A percentile compares a stretch with the other conserved stretches of the same genome.
Conservation (phyloP, 257 asterid genomes). For the Capsicum rhomboideum region DNA sequence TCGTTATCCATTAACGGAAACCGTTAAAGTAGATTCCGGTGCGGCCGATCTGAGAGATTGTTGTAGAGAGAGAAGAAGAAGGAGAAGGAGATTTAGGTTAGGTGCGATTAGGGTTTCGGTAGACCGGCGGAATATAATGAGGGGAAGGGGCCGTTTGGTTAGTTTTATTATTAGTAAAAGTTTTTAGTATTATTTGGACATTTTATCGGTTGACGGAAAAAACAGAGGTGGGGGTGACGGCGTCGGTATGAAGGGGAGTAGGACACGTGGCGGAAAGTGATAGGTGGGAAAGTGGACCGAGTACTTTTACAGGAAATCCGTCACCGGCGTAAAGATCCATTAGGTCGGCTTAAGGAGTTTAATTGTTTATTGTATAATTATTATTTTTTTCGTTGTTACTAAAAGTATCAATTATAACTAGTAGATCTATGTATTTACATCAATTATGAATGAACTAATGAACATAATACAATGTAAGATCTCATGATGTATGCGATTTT, state of each 20-base stretch:
- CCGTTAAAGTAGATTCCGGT: not conserved
- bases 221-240: slow-evolving; percentile 19
- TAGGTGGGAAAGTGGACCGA: not conserved
- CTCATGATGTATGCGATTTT: no score
- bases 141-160: not conserved
- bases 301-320: slow-evolving; percentile 4
- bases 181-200: not conserved
- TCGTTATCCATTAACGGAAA: slow-evolving; percentile 50
- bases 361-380: no score
- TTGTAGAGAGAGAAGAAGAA: not conserved
- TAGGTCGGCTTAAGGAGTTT: not conserved
- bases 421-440: no score
- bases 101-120: slow-evolving; percentile 3
- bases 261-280: slow-evolving; percentile 17
- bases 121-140: slow-evolving; percentile 28
- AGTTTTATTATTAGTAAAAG: not conserved
- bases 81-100: not conserved
- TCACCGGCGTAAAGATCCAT: slow-evolving; percentile 11
- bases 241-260: slow-evolving; percentile 2
- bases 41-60: slow-evolving; percentile 6
- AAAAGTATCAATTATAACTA: not conserved
- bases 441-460: no score
- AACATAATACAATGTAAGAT: not conserved
- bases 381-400: not conserved
- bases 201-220: slow-evolving; percentile 23